Conservation (phyloP, 2,329 filamentous ascomycete genomes). For the Ophiocordyceps camponoti-rufipedis region DNA sequence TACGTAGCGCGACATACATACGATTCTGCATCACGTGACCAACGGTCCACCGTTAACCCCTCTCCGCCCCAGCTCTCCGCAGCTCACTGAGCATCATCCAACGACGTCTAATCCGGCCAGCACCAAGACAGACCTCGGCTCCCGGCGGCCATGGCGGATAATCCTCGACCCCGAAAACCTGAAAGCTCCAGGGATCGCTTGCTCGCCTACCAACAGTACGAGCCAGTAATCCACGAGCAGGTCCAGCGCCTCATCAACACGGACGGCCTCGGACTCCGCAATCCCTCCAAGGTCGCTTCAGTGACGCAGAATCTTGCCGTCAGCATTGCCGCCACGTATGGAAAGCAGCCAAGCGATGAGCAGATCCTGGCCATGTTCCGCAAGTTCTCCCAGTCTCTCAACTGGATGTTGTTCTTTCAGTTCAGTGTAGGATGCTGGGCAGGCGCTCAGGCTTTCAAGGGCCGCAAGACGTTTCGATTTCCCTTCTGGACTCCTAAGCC, state of each 20-base stretch:
- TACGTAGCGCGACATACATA: too few relatives aligned
- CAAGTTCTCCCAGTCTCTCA: constrained; percentile 6
- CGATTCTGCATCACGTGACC: background rate
- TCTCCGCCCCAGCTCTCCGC: too few relatives aligned
- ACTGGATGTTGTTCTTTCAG: too few relatives aligned
- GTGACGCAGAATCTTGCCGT: constrained; percentile 11
- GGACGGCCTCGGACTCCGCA: constrained; percentile 9
- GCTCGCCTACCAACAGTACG: constrained; percentile 9
- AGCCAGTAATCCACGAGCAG: constrained; percentile 13
- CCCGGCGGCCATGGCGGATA: too few relatives aligned
- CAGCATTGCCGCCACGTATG: constrained; percentile 11
- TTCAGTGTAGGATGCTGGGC: constrained; percentile 4
- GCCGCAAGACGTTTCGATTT: constrained; percentile 18
- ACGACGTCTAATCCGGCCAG: too few relatives aligned
- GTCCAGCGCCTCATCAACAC: constrained; percentile 14
- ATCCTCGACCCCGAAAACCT: too few relatives aligned
- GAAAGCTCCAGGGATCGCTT: too few relatives aligned
- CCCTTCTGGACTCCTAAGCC: constrained; percentile 19
- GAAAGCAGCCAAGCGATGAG: constrained; percentile 15
- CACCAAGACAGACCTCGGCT: too few relatives aligned
- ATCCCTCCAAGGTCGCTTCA: constrained; percentile 10
- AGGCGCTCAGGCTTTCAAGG: constrained; percentile 8
- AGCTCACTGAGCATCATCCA: too few relatives aligned
- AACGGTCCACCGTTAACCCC: too few relatives aligned
- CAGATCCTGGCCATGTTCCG: constrained; percentile 18